Base-by-base conservation (phyloP, 768 basidiomycete species). In the Agaricus subrufescens region DNA sequence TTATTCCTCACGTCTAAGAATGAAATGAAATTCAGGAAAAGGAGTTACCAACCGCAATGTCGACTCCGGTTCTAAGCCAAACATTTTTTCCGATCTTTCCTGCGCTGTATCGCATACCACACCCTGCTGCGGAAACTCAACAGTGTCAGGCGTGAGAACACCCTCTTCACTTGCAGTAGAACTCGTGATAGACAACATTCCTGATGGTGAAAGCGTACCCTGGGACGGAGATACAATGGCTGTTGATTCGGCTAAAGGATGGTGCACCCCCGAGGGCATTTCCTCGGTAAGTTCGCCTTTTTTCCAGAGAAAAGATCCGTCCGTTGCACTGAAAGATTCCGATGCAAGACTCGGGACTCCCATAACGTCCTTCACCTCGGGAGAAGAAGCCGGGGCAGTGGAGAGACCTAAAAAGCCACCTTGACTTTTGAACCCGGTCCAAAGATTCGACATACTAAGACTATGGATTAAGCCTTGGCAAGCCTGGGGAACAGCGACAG, bases 401-500 rank as follows among this genome's bases (percentile, higher is more conserved):
- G 11, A 19, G 12, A 46, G 40, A 40, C 23, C 31, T 15, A 30
- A 15, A 25, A 47, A 27, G 19, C 38, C 31, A 25, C 34, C 34
- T 34, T 34, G 34, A 34, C 46, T 56, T 43, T 44, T 37, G 23
- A 42, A 14, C 52, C 62, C 46, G 63, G 40, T 30, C 62, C 65
- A 39, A 60, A 45, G 37, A 52, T 63, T 47, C 31, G 58, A 38
- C 57, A 63, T 44, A 65, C 56, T 38, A 44, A 52, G 47, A 31
- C 58, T 55, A 49, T 54, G 44, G 52, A 67, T 59, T 43, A 58
- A 61, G 31, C 64, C 60, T 47, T 65, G 66, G 38, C 63, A 67
- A 29, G 61, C 59, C n/a, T 57, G 54, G 19, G 64, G 63, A 10
- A 56, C 53, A 5, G 58, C 53, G 26, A 53, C 43, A 19, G 67